Base-by-base conservation (phyloP, 2,329 filamentous ascomycete species). In the Arthrinium phaeospermum region DNA sequence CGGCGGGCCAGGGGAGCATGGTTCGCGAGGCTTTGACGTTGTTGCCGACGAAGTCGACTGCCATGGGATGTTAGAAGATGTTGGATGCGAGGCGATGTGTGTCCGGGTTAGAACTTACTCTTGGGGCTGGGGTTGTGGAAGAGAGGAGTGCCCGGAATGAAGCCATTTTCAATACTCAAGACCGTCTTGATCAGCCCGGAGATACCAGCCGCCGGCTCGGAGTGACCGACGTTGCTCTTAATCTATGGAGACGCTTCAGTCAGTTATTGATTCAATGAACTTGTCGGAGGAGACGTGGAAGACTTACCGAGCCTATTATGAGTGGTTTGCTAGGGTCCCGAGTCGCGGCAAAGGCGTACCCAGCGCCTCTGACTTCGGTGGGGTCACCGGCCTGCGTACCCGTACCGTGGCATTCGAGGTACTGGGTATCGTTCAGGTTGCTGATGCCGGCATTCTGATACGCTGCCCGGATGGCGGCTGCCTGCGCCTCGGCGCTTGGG, bases 161-260 rank as follows among this genome's bases (percentile, higher is more conserved):
- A 61, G 0, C 77, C 78, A 1, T 76, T 75, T 57, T 82, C 79
- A 2, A 83, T 68, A 0, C 77, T 69, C 30, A 83, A 34, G 13
- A 80, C 73, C 0, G 75, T 73, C 71, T 83, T 83, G 6, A 83
- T 75, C 0, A 81, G 67, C 0, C 77, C 76, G 0, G 79, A 77
- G 3, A 80, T 70, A 1, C 78, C 78, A 4, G 78, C 75, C 0
- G 77, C 75, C 5, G 75, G 78, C 75, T 79, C 80, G 4, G 76
- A 73, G 47, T 83, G 82, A 0, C 82, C 82, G 12, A 82, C 49
- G 64, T 81, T 82, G 24, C 76, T 76, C 46, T 82, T 82, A 37
- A 80, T 46, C 41, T 44, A 10, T 44, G 41, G 41, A 44, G 41
- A 44, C 3, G 6, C 12, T 13, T 6, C 12, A 1, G 41, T 44